A percentile compares a stretch with the other conserved stretches of the same genome.
phyloP scores from a whole-genome alignment of 1,284 basidiomycete genomes.

The Moesziomyces parantarcticus region DNA sequence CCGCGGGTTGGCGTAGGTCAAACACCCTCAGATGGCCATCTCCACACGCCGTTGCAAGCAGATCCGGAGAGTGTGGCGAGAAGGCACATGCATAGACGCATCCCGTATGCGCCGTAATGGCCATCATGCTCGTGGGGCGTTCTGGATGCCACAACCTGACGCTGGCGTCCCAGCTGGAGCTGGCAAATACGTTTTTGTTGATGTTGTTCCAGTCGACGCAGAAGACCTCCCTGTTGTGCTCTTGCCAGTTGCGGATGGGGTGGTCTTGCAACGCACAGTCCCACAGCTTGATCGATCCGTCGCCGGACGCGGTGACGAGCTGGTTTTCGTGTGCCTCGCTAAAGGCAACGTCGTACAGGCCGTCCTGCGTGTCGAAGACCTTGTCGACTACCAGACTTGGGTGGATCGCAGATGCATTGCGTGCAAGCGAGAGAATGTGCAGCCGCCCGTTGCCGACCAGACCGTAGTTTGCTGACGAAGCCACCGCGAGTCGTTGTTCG shows the following conservation, averaged over 20 bases:
- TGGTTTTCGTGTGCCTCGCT: conserved; percentile 95
- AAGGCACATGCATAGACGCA: conserved; percentile 91
- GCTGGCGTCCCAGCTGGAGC: conserved; percentile 86
- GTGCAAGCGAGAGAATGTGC: conserved; percentile 41
- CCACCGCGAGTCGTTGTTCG: conserved; percentile 81
- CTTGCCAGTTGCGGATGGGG: conserved; percentile 90
- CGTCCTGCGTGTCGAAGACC: conserved; percentile 89
- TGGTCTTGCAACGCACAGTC: conserved; percentile 87
- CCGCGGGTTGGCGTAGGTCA: conserved; percentile 46
- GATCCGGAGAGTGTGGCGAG: conserved; percentile 86
- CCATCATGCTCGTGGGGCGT: conserved; percentile 78
- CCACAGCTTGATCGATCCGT: conserved; percentile 91
- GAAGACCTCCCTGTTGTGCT: conserved; percentile 91
- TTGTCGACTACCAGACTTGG: conserved; percentile 40
- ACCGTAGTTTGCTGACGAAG: conserved; percentile 92
- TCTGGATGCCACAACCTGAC: conserved; percentile 92
- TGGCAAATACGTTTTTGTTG: conserved; percentile 87
- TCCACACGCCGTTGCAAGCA: conserved; percentile 83
- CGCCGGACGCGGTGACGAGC: conserved; percentile 85
- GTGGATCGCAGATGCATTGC: conserved; percentile 1
- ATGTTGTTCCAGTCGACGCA: conserved; percentile 98
- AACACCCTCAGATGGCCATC: conserved; percentile 71
- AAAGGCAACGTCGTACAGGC: conserved; percentile 90
- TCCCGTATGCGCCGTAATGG: conserved; percentile 82
- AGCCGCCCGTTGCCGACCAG: conserved; percentile 86